Evolutionary conservation across 2,329 filamentous ascomycete genomes (phyloP), one percentile per base, ranked within the genome.

Genomic region (Fusarium sp.): DNA sequence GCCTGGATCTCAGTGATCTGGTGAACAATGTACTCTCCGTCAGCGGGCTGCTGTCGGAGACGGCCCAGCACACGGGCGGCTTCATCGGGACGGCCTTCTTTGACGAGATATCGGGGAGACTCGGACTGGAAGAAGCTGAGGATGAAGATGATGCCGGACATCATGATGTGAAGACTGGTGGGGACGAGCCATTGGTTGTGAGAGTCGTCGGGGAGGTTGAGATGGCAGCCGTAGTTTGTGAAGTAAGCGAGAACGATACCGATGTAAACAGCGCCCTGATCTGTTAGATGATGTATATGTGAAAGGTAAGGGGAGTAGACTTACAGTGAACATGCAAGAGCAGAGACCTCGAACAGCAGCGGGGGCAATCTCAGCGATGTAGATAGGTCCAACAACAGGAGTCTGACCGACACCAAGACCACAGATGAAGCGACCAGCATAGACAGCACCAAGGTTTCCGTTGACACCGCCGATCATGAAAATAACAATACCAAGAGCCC

Each of bases 171-270:
- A 65, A 95, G 85, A 74, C 90, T 91, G 47, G 92, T 94, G 1
- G 93, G 93, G 0, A 94, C 88, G 48, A 92, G 86, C 88, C 88
- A 90, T 71, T 87, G 85, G 61, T 84, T 83, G 64, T 84, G 82
- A 6, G 83, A 84, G n/a, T 79, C 75, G 55, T 85, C 83, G 30
- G 82, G 80, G 28, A 90, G 82, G 79, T 89, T 83, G 48, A 89
- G 61, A 64, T 85, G 80, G 61, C 83, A 85, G 66, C 90, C 90
- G 78, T 91, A 92, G 80, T 91, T 93, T 67, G 92, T 89, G 77
- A 94, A 95, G 83, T 95, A 96, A 14, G 92, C 92, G 22, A 95
- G 85, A 76, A 95, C 92, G 70, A 95, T 94, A 30, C 93, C 93
- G 60, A 93, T 82, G 78, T 95, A 95, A 28, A 95, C 93, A 56